Base-by-base conservation (phyloP, 345 rosid species). In the Moringa oleifera region DNA sequence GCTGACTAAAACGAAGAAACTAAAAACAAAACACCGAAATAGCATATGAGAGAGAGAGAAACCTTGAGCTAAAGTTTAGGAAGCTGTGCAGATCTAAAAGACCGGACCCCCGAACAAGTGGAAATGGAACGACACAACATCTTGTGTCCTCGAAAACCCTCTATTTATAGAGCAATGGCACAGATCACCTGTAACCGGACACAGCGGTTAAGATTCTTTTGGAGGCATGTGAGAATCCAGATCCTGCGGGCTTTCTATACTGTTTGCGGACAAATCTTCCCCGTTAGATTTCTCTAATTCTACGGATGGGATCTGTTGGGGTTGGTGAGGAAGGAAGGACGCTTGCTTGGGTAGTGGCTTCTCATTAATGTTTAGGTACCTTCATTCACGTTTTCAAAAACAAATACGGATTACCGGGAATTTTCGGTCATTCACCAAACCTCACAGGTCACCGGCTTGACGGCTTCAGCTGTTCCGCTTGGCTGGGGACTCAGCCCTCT, bases 361-460 rank as follows among this genome's bases (percentile, higher is more conserved):
- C 11, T 33, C n/a, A n/a, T n/a, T n/a, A n/a, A n/a, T n/a, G n/a
- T n/a, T n/a, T n/a, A n/a, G n/a, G n/a, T n/a, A n/a, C n/a, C n/a
- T n/a, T n/a, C n/a, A n/a, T n/a, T n/a, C n/a, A n/a, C n/a, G n/a
- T n/a, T n/a, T n/a, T n/a, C n/a, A n/a, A n/a, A n/a, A n/a, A n/a
- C n/a, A n/a, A n/a, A n/a, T n/a, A n/a, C 31, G 21, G 22, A 20
- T 31, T 31, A 58, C 37, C 33, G 19, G 67, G 58, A 58, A 64
- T 31, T 15, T 57, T 71, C 74, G 65, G 79, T 80, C 57, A 64
- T 64, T 63, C 67, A 79, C 76, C 81, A 74, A 79, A 77, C 75
- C 66, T 55, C 13, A 41, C 68, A 74, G 65, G 78, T 74, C 2
- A 20, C 46, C 58, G 46, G 67, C 67, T 68, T 58, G 68, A 70